Percentiles rank a stretch among this genome's conserved stretches.
phyloP scores from a whole-genome alignment of 805 yeast species.

The Monosporozyma siamensis region DNA sequence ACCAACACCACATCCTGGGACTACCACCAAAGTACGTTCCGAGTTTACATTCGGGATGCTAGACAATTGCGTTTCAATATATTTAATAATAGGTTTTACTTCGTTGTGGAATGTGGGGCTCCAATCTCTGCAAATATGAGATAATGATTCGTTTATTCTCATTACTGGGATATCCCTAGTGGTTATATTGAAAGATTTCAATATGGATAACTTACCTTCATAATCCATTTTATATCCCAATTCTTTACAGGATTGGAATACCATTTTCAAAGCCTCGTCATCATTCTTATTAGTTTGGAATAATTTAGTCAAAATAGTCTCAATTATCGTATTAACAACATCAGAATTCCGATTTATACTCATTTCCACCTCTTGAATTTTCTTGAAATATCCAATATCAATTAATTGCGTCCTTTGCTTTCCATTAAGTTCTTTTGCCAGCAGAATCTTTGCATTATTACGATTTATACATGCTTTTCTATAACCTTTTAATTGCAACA shows the following conservation, averaged over 20 bases:
- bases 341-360: not conserved
- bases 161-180: not conserved
- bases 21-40: slow-evolving; percentile 42
- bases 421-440: not conserved
- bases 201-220: not conserved
- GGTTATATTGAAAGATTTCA: not conserved
- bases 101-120: slow-evolving; percentile 39
- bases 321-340: not conserved
- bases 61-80: slow-evolving; percentile 37
- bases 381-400: slow-evolving; percentile 5
- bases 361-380: not conserved
- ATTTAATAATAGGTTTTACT: slow-evolving; percentile 44
- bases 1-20: slow-evolving; percentile 89
- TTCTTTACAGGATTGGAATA: slow-evolving; percentile 6
- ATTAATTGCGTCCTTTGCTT: slow-evolving; percentile 1
- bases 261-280: not conserved
- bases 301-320: not conserved
- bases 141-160: slow-evolving; percentile 42
- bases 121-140: slow-evolving; percentile 81
- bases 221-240: slow-evolving; percentile 11
- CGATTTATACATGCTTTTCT: not conserved
- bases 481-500: not conserved
- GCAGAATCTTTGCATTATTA: not conserved
- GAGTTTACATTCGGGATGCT: slow-evolving; percentile 18
- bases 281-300: not conserved